Evolutionary conservation across 1,139 yeast genomes (phyloP).

Genomic region (Debaryomycetaceae sp.): DNA sequence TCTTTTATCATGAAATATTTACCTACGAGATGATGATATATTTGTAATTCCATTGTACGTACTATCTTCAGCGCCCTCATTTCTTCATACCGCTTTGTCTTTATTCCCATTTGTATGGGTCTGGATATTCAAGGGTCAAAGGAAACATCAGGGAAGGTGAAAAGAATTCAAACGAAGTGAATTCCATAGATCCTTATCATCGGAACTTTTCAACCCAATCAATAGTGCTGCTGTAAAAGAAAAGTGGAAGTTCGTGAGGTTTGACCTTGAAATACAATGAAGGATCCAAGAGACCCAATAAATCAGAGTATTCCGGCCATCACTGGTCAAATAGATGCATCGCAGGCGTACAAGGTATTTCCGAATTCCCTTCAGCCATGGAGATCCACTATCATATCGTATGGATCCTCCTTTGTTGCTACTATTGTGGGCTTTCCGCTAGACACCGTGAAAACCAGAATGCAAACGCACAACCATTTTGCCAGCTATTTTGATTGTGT

Average conservation of each 20-base stretch:
- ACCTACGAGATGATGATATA: neutral
- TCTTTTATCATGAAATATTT: neutral
- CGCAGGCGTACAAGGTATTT: constrained; percentile 41
- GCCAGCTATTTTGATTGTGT: constrained; percentile 59
- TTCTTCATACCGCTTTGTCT: too few species aligned
- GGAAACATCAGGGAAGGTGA: too few species aligned
- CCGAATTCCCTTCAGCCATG: constrained; percentile 54
- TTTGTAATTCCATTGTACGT: too few species aligned
- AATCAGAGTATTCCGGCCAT: constrained; percentile 38
- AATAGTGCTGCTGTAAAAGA: neutral
- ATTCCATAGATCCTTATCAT: neutral
- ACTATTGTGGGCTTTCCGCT: constrained; percentile 79
- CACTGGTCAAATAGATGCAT: constrained; percentile 37
- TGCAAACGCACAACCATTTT: constrained; percentile 71
- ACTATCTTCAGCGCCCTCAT: too few species aligned
- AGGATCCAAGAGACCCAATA: constrained; percentile 6
- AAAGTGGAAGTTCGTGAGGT: neutral
- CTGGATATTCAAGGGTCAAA: too few species aligned
- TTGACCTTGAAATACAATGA: neutral
- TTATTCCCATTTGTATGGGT: too few species aligned
- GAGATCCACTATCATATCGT: constrained; percentile 57
- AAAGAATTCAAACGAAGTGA: too few species aligned
- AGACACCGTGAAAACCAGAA: constrained; percentile 79
- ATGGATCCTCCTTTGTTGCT: constrained; percentile 61
- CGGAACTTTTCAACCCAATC: neutral